Evolutionary conservation across 768 basidiomycete species (phyloP).

Genomic region (Kwoniella europaea): DNA sequence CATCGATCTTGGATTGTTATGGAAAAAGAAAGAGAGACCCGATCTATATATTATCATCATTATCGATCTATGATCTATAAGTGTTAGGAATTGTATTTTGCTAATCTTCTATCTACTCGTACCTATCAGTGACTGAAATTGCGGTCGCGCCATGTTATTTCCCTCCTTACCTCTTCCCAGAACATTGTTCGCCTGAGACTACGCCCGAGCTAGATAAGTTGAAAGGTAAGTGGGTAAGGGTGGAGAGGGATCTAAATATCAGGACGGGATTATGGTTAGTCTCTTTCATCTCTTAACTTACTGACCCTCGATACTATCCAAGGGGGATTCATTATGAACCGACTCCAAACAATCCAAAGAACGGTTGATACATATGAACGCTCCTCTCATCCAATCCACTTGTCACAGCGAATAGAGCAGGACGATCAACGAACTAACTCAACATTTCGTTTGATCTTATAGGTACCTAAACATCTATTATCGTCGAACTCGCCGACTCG

Average conservation of each 20-base stretch:
- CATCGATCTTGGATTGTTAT: background rate
- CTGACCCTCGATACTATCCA: too few relatives aligned
- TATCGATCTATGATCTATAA: too few relatives aligned
- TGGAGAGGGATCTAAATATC: conserved; percentile 77
- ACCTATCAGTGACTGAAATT: conserved; percentile 72
- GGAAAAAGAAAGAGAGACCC: too few relatives aligned
- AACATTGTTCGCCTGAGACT: conserved; percentile 71
- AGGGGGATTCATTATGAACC: too few relatives aligned
- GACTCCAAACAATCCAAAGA: too few relatives aligned
- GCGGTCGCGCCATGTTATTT: conserved; percentile 69
- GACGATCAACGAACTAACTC: too few relatives aligned
- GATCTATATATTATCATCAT: too few relatives aligned
- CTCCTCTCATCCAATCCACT: background rate
- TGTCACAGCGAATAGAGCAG: background rate
- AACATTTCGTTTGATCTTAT: too few relatives aligned
- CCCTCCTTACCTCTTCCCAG: conserved; percentile 64
- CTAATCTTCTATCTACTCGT: too few relatives aligned
- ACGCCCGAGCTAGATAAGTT: conserved; percentile 73
- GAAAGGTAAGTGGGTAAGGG: conserved; percentile 79
- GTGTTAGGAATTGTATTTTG: too few relatives aligned
- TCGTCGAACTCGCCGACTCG: conserved; percentile 79
- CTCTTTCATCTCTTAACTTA: background rate
- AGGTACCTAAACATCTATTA: conserved; percentile 74
- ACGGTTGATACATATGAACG: background rate
- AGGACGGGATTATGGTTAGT: conserved; percentile 66